These are phyloP conservation scores for Chlamydomonas reinhardtii DNA, from an alignment of 163 green algal species.

Conservation along the genomic window DNA sequence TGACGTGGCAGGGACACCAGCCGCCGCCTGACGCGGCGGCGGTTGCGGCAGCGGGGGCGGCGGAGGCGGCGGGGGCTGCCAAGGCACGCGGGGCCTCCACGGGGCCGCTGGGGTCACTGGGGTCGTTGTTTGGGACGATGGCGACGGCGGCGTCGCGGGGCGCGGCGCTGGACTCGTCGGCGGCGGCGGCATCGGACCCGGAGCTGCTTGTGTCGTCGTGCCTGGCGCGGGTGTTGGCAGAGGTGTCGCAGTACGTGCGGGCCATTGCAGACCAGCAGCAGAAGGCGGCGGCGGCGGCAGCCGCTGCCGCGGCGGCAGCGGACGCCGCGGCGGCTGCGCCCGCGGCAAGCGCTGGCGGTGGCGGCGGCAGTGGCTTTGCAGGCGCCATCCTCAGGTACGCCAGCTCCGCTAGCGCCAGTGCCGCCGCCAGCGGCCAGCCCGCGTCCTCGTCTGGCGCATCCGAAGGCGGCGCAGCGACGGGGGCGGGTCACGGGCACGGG, in stretches of 20 bases:
- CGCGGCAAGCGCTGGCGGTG: neutral
- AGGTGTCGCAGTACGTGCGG: slow-evolving; percentile 19
- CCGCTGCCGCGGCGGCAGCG: neutral
- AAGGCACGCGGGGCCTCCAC: too few species aligned
- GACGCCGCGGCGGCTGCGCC: neutral
- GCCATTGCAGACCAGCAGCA: slow-evolving; percentile 2
- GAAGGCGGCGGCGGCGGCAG: neutral
- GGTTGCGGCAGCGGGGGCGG: neutral
- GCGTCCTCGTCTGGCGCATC: neutral
- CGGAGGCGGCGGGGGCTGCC: neutral
- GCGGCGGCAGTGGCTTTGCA: neutral
- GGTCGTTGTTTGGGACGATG: too few species aligned
- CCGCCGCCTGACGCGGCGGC: neutral
- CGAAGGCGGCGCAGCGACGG: neutral
- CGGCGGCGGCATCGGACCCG: too few species aligned
- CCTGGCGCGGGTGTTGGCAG: slow-evolving; percentile 43
- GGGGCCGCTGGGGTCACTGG: too few species aligned
- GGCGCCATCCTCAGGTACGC: neutral
- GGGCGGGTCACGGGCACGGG: too few species aligned
- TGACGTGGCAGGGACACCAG: slow-evolving; percentile 26
- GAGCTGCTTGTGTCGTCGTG: slow-evolving; percentile 38
- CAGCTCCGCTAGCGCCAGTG: neutral
- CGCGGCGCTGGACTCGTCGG: too few species aligned
- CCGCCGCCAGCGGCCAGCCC: neutral
- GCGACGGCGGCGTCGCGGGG: too few species aligned